Percentiles rank a stretch among this genome's conserved stretches.
Evolutionary conservation across 2,329 filamentous ascomycete genomes (phyloP).

Genomic region (Grosmannia clavigera): DNA sequence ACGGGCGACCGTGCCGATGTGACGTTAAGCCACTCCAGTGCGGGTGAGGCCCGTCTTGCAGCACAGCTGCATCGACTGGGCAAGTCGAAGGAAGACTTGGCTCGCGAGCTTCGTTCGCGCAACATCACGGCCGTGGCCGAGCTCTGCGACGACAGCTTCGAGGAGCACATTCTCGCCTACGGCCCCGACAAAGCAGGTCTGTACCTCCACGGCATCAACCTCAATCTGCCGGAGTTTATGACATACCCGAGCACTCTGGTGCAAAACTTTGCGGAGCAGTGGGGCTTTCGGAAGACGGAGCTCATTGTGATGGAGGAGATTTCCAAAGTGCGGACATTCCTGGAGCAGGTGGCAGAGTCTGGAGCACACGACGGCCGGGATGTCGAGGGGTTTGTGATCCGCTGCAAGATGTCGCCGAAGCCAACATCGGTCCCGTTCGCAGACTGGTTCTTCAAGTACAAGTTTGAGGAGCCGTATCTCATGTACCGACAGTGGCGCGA

Average conservation of each 20-base stretch:
- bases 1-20: conserved; percentile 66
- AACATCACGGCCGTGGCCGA: conserved; percentile 95
- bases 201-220: conserved; percentile 91
- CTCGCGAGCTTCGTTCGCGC: conserved; percentile 58
- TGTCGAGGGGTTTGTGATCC: conserved; percentile 92
- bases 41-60: conserved; percentile 72
- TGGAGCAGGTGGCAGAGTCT: conserved; percentile 75
- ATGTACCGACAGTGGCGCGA: conserved; percentile 99
- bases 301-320: conserved; percentile 68
- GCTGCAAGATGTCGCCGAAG: conserved; percentile 59
- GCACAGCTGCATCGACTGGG: conserved; percentile 66
- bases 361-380: conserved; percentile 84
- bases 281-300: conserved; percentile 87
- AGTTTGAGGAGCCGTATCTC: conserved; percentile 96
- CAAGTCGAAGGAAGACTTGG: conserved; percentile 67
- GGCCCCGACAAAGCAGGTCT: conserved; percentile 71
- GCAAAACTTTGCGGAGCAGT: conserved; percentile 76
- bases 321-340: conserved; percentile 60
- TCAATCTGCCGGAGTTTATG: conserved; percentile 83
- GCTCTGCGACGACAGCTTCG: conserved; percentile 89
- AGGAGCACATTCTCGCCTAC: conserved; percentile 93
- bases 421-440: conserved; percentile 42
- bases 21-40: conserved; percentile 68
- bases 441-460: conserved; percentile 99
- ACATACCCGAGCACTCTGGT: conserved; percentile 78